These are phyloP conservation scores for Sporothrix brasiliensis DNA, from an alignment of 2,329 filamentous ascomycete species.

Conservation along the genomic window DNA sequence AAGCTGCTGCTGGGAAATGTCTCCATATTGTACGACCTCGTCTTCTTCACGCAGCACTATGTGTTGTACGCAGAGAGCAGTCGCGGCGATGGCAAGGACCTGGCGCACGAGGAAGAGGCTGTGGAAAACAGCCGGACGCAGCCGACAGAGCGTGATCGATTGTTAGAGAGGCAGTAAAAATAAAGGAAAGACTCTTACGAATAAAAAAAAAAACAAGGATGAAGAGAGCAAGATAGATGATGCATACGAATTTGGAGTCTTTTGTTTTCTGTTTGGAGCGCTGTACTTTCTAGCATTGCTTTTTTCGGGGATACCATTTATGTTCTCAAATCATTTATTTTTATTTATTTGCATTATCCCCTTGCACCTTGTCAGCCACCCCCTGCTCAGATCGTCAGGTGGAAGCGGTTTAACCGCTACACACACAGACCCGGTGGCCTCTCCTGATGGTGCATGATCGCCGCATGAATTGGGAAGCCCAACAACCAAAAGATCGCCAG, in stretches of 20 bases:
- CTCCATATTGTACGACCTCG: slow-evolving; percentile 78
- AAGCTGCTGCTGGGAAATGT: slow-evolving; percentile 87
- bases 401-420: slow-evolving; percentile 1
- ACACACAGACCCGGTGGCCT: neutral
- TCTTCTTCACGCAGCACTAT: slow-evolving; percentile 91
- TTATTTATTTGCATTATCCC: slow-evolving; percentile 6
- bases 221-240: neutral
- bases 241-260: slow-evolving; percentile 3
- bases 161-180: neutral
- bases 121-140: neutral
- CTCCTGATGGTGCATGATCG: slow-evolving; percentile 21
- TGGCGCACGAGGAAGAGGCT: neutral
- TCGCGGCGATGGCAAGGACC: slow-evolving; percentile 36
- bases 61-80: slow-evolving; percentile 63
- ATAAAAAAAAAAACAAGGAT: neutral
- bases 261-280: neutral
- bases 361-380: neutral
- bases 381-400: neutral
- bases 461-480: slow-evolving; percentile 24
- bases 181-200: neutral
- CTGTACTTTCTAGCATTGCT: neutral
- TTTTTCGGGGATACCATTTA: neutral
- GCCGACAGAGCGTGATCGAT: neutral
- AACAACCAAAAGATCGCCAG: slow-evolving; percentile 21
- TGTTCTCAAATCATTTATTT: neutral